A percentile compares a stretch with the other conserved stretches of the same genome.
Evolutionary conservation across 164 flowering plant genomes (phyloP).

Genomic region (Piper betle): DNA sequence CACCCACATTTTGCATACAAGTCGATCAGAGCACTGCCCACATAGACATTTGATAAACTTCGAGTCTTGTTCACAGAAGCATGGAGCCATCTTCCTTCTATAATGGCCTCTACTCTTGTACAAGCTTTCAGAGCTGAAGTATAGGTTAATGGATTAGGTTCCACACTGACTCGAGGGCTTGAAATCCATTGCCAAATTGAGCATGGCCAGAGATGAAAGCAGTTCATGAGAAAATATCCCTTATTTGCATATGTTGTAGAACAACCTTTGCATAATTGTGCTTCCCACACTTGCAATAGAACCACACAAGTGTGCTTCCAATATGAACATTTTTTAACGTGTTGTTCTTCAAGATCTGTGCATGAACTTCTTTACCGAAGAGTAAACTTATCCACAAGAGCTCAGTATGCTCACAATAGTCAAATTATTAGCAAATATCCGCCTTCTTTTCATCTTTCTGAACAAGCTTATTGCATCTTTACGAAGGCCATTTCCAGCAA

Average conservation of each 20-base stretch:
- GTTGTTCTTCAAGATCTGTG: conserved; percentile 46
- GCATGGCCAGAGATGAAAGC: conserved; percentile 71
- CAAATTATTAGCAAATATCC: conserved; percentile 39
- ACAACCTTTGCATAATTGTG: conserved; percentile 33
- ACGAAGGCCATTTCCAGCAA: conserved; percentile 62
- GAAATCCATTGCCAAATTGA: conserved; percentile 42
- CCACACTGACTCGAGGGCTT: conserved; percentile 70
- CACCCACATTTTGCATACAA: conserved; percentile 89
- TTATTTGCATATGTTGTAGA: conserved; percentile 51
- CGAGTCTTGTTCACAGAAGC: conserved; percentile 47
- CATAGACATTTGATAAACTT: conserved; percentile 51
- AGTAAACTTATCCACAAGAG: conserved; percentile 52
- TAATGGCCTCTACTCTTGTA: conserved; percentile 40
- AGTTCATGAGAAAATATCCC: conserved; percentile 83
- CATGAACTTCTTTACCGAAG: conserved; percentile 71
- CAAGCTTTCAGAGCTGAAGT: conserved; percentile 85
- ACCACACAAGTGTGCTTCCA: conserved; percentile 77
- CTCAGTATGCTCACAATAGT: conserved; percentile 62
- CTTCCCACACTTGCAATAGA: conserved; percentile 60
- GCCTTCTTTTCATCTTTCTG: conserved; percentile 52
- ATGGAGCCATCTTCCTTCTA: conserved; percentile 58
- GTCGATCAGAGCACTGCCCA: conserved; percentile 62
- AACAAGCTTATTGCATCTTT: conserved; percentile 60
- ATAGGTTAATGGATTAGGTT: conserved; percentile 70
- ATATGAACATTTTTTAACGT: conserved; percentile 30